Evolutionary conservation across 2,329 filamentous ascomycete genomes (phyloP), one percentile per base, ranked within the genome.

Genomic region (Pyrenophora tritici-repentis): DNA sequence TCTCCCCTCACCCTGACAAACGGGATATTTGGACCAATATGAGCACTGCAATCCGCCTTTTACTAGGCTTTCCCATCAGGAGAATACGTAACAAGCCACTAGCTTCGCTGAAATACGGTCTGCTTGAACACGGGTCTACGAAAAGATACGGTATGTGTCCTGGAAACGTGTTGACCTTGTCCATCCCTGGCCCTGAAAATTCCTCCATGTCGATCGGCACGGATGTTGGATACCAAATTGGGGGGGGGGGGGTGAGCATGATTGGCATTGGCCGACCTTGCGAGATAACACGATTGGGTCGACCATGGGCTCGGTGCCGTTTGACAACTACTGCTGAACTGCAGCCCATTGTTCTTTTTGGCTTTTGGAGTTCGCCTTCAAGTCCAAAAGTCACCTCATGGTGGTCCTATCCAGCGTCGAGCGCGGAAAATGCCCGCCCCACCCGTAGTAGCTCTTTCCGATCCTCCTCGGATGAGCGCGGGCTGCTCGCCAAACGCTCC

Each of bases 391-490:
- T 7, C 22, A 24, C 22, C 8, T 24, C 53, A 42, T 9, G 35
- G 55, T 58, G 35, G 18, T 50, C 53, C 34, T 56, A 55, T 44
- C 40, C 47, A 14, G 47, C 51, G 20, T 42, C 44, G 14, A 33
- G 22, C 29, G 55, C 61, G 61, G 61, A 66, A 62, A 32, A 46
- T n/a, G 16, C 52, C 53, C 58, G 47, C 53, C 50, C 26, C 45
- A 41, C 41, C 43, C 18, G 18, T 20, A 20, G 24, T 40, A 16
- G 14, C 35, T 22, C 37, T 50, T 49, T 55, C 61, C 58, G 65
- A 58, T 35, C 35, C 37, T 42, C 54, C 35, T 65, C 66, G 65
- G 66, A 65, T 62, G 63, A 68, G 53, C 62, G 66, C 65, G 66
- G 35, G 32, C 42, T 42, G 51, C 24, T 42, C 26, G 46, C 49